phyloP scores from a whole-genome alignment of 208 protist species.

The Leishmania tarentolae region DNA sequence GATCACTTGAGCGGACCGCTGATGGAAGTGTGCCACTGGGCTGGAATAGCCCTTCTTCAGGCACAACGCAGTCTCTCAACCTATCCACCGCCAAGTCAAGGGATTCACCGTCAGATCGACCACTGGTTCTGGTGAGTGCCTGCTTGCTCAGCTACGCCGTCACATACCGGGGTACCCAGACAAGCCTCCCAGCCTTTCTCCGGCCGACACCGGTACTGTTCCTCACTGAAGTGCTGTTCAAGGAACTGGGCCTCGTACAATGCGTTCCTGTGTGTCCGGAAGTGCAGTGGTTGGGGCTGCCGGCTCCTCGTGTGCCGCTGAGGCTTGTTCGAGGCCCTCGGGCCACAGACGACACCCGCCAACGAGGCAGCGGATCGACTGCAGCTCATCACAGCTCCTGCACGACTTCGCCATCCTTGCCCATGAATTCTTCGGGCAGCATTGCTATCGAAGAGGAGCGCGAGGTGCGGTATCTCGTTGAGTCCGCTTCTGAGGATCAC shows the following conservation, averaged over 20 bases:
- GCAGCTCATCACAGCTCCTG: not conserved
- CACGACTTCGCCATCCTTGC: not conserved
- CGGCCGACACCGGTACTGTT: conserved; percentile 39
- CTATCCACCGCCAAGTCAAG: not conserved
- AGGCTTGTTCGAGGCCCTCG: conserved; percentile 26
- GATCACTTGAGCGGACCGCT: not conserved
- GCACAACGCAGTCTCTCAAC: not conserved
- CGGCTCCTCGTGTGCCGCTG: conserved; percentile 58
- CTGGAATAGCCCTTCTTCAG: not conserved
- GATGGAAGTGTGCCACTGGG: not conserved
- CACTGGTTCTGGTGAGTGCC: conserved; percentile 64
- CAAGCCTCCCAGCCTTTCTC: conserved; percentile 1
- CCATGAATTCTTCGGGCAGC: not conserved
- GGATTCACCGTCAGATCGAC: conserved; percentile 12
- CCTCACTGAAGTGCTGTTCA: conserved; percentile 46
- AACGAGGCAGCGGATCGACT: not conserved
- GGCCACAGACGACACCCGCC: not conserved
- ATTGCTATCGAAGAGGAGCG: not conserved
- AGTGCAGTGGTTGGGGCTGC: conserved; percentile 68
- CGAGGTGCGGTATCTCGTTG: conserved; percentile 12
- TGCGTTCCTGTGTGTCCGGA: conserved; percentile 79
- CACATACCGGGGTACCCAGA: conserved; percentile 43
- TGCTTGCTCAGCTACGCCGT: conserved; percentile 69
- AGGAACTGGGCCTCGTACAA: conserved; percentile 28
- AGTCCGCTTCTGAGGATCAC: conserved; percentile 4